Evolutionary conservation across 2,329 filamentous ascomycete species (phyloP), one percentile per base, ranked within the genome.

Genomic region (Hansfordia pulvinata): DNA sequence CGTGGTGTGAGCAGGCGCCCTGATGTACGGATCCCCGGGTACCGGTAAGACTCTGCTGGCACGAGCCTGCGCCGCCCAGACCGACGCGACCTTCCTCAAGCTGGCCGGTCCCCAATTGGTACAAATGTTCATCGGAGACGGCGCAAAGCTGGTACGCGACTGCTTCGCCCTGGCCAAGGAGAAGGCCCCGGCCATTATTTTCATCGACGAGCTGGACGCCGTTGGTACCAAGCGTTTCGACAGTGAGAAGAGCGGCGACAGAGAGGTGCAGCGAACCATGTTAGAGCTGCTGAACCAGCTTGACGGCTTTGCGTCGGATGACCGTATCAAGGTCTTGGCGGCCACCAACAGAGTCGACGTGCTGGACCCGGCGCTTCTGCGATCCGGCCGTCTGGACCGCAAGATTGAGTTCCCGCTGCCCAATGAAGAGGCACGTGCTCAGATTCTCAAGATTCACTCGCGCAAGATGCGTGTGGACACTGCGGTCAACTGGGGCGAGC

Each of bases 191-290:
- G 85, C 90, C 31, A 98, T 98, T 54, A 98, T 98, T 55, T 98
- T 98, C 65, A 96, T 98, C 45, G 90, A 98, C 58, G 90, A 98
- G 58, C 62, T 98, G 36, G 90, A 98, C 51, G 90, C 90, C 31
- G 79, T 98, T n/a, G 90, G 90, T 40, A 96, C 88, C 28, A 96
- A 96, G 62, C 88, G 90, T 48, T 98, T 98, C 62, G 90, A 98
- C 54, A 93, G 83, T 40, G 86, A 96, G 52, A 98, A 96, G 68
- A 90, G 81, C 33, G 90, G 90, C 58, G 90, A 98, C 53, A 73
- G 90, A 53, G 90, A 98, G 60, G 90, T 98, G 22, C 90, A 98
- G 60, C 75, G 90, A 52, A 98, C 90, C 31, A 98, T 98, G 92
- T 64, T 98, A 61, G 90, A 98, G 56, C 71, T 98, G 29, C 78